Base-by-base conservation (phyloP, 2,329 filamentous ascomycete genomes). In the Plectosphaerella plurivora region DNA sequence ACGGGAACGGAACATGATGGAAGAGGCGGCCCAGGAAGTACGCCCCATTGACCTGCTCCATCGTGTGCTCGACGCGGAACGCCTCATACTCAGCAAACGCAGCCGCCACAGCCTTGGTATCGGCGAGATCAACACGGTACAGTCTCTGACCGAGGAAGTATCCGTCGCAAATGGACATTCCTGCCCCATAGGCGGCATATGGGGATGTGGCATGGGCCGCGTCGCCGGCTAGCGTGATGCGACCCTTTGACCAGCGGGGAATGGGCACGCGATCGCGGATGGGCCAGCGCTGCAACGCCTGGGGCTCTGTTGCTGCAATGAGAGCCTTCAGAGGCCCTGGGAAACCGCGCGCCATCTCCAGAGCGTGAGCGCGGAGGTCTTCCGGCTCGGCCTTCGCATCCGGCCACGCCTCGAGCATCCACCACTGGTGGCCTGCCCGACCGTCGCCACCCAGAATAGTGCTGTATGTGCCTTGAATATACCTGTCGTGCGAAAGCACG, bases 121-220 rank as follows among this genome's bases (percentile, higher is more conserved):
- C 37, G 24, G 52, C 50, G 16, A 53, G 36, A 18, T 56, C 45
- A 14, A 56, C 49, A 14, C 48, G 20, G 42, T 48, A 24, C 24
- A 56, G 46, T 6, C 46, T 35, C 36, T 52, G 39, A 3, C 33
- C 54, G 52, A 56, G 45, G 28, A 50, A 53, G 49, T 53, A 56
- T 2, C 54, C 51, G 47, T 56, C 54, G 11, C 46, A 49, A 35
- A 56, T 56, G 33, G 51, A 51, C 54, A 56, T 56, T 5, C 37
- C 37, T 2, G 55, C 55, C n/a, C 56, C 56, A 47, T 59, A 58
- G 8, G 56, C 55, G 15, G 56, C 57, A 45, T 58, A 58, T 8
- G 56, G 57, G 20, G 57, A 59, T 33, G 53, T 57, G 15, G 57
- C 54, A 15, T 59, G 56, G 7, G 54, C 57, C 16, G 57, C 57